A percentile compares a stretch with the other conserved stretches of the same genome.
These are phyloP conservation scores for sunflower (Helianthus annuus) DNA, from an alignment of 129 eudicot genomes.

Conservation along the genomic window HanXRQr2.0-SUNRISE NC_035444.2:11792005-11792504, in stretches of 20 bases:
- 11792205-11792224: slow-evolving; percentile 78
- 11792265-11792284: slow-evolving; percentile 91
- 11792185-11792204: slow-evolving; percentile 64
- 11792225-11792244: slow-evolving; percentile 85
- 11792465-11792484: slow-evolving; percentile 1
- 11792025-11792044: slow-evolving; percentile 98
- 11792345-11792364: slow-evolving; percentile 87
- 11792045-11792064: slow-evolving; percentile 93
- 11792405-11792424: slow-evolving; percentile 91
- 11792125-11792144: slow-evolving; percentile 97
- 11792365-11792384: slow-evolving; percentile 84
- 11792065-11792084: slow-evolving; percentile 89
- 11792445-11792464: slow-evolving; percentile 55
- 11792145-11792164: slow-evolving; percentile 84
- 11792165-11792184: slow-evolving; percentile 77
- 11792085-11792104: slow-evolving; percentile 89
- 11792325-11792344: slow-evolving; percentile 98
- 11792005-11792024: slow-evolving; percentile 78
- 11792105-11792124: slow-evolving; percentile 77
- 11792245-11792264: slow-evolving; percentile 92
- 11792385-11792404: slow-evolving; percentile 99
- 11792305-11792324: slow-evolving; percentile 89
- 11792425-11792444: slow-evolving; percentile 95
- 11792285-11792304: slow-evolving; percentile 64
- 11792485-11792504: neutral